phyloP scores from a whole-genome alignment of 73 alveolate species.

The Paramecium primaurelia region DNA sequence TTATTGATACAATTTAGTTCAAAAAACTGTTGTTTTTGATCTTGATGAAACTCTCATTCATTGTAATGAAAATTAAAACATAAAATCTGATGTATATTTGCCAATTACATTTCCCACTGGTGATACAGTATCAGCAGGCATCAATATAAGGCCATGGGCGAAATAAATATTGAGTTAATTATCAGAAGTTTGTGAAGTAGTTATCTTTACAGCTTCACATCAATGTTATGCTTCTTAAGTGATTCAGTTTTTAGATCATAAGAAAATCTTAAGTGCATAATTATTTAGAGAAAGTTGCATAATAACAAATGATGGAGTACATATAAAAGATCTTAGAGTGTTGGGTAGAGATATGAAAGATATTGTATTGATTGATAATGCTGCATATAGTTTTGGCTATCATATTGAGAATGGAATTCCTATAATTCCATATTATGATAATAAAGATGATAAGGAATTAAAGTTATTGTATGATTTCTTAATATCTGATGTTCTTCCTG shows the following conservation, averaged over 20 bases:
- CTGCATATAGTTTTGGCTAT: slow-evolving; percentile 83
- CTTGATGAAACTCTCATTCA: slow-evolving; percentile 56
- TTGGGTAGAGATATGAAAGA: slow-evolving; percentile 66
- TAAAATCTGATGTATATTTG: background rate
- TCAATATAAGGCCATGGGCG: slow-evolving; percentile 53
- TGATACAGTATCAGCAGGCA: slow-evolving; percentile 37
- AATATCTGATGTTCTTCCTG: slow-evolving; percentile 14
- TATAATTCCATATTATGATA: slow-evolving; percentile 85
- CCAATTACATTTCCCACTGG: slow-evolving; percentile 45
- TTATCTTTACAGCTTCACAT: slow-evolving; percentile 73
- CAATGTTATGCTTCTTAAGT: slow-evolving; percentile 65
- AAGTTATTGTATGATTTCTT: background rate
- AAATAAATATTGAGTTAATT: background rate
- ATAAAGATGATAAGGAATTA: slow-evolving; percentile 74
- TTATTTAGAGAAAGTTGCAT: slow-evolving; percentile 70
- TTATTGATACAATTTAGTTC: background rate
- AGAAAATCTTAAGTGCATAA: slow-evolving; percentile 59
- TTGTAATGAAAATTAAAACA: slow-evolving; percentile 42
- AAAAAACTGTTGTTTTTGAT: slow-evolving; percentile 47
- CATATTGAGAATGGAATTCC: slow-evolving; percentile 91
- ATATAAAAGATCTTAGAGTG: slow-evolving; percentile 69
- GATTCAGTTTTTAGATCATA: slow-evolving; percentile 61
- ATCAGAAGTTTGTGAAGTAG: slow-evolving; percentile 66
- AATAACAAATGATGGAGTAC: slow-evolving; percentile 68
- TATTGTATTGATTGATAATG: slow-evolving; percentile 81